Evolutionary conservation across 257 asterid species (phyloP), one percentile per base, ranked within the genome.

Genomic region (Phtheirospermum japonicum): DNA sequence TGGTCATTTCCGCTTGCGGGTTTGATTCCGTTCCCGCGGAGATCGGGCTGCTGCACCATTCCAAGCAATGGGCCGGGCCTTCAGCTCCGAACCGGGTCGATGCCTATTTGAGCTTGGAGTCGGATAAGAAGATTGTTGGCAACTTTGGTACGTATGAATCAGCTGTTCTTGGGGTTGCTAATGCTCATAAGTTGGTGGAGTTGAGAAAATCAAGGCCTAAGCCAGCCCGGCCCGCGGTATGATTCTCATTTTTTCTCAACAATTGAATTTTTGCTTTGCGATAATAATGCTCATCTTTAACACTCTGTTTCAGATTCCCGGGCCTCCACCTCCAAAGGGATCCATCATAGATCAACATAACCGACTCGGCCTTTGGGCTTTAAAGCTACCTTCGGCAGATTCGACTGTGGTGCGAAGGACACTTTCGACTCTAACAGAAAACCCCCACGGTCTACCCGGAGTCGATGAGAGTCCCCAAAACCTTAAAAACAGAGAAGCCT

Each of bases 11-110:
- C 9, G 98, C 88, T 19, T 91, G 96, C 42, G 98, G 98, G 67
- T 88, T 82, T 43, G 96, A 91, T 6, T 91, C 94, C 0, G 68
- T 91, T 32, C 98, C 96, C 67, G 95, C 96, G 68, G 98, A 88
- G 68, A 48, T 91, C 4, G 98, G 98, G 18, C 17, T 88, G 70
- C 16, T 91, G 78, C 84, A 75, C 63, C 87, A 85, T 61, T 66
- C 83, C 0, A 71, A 67, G 66, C 88, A 88, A 17, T 91, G 96
- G 95, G 75, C 46, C 7, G 76, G 74, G 54, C 77, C 77, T n/a
- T 76, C 83, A 0, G 87, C 28, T 32, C 84, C 86, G 19, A 88
- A 83, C 30, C 62, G 74, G 50, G 88, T 91, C 12, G 95, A 81
- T 71, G 96, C 96, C 13, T 88, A 85, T 64, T 28, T 91, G 79